These are phyloP conservation scores for Oryza longistaminata DNA, from an alignment of 176 grass and related monocot genomes.

Conservation along the genomic window DNA sequence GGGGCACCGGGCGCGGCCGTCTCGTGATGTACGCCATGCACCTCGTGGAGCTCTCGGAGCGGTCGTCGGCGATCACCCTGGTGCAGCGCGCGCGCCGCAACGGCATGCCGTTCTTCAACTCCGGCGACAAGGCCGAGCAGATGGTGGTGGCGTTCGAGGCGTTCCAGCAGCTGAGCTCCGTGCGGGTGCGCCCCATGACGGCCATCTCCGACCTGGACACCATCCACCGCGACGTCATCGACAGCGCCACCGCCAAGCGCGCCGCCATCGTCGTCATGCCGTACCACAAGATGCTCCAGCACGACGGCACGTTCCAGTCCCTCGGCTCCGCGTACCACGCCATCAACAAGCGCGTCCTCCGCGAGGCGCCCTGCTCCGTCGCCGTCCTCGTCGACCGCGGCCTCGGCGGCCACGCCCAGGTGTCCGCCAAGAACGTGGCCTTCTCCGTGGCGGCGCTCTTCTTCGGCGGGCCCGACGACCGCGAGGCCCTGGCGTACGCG, in stretches of 20 bases:
- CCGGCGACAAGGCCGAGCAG: constrained; percentile 29
- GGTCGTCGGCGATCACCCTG: constrained; percentile 70
- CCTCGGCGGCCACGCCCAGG: constrained; percentile 65
- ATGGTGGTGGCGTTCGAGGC: constrained; percentile 84
- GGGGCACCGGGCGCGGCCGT: constrained; percentile 38
- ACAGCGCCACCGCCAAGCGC: constrained; percentile 54
- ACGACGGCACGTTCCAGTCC: constrained; percentile 64
- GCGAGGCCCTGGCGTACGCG: constrained; percentile 69
- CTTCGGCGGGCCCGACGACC: constrained; percentile 81
- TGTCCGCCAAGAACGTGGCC: constrained; percentile 51
- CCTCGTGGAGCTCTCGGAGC: constrained; percentile 75
- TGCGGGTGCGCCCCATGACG: constrained; percentile 65
- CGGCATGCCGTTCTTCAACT: constrained; percentile 66
- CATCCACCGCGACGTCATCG: constrained; percentile 75
- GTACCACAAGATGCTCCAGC: constrained; percentile 57
- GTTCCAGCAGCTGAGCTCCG: constrained; percentile 70
- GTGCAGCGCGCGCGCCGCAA: constrained; percentile 63
- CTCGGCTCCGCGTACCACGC: constrained; percentile 56
- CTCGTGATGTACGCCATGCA: constrained; percentile 78
- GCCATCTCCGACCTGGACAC: constrained; percentile 72
- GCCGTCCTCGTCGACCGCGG: constrained; percentile 80
- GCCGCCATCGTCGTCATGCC: constrained; percentile 69
- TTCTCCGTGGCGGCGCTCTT: constrained; percentile 57
- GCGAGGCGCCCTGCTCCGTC: constrained; percentile 65
- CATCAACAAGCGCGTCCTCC: constrained; percentile 72